These are phyloP conservation scores for Nicotiana undulata DNA, from an alignment of 257 asterid species.

Conservation along the genomic window DNA sequence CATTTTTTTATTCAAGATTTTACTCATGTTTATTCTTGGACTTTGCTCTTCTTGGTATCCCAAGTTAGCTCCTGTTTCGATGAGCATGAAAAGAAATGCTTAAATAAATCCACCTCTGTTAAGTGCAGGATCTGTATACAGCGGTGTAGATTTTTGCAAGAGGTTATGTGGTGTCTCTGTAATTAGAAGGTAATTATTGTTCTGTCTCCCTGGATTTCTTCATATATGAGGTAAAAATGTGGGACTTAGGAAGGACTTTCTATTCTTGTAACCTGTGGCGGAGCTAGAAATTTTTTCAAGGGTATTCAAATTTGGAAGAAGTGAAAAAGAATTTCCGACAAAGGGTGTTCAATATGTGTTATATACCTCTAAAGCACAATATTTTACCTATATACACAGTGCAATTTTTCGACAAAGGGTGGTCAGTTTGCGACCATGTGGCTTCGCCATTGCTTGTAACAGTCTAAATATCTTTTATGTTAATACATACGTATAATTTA, in stretches of 20 bases:
- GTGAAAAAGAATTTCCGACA: no score
- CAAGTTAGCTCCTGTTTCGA: background rate
- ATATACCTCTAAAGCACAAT: no score
- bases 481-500: background rate
- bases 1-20: background rate
- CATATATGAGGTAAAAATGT: background rate
- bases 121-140: constrained; percentile 78
- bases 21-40: background rate
- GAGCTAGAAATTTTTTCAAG: no score
- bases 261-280: no score
- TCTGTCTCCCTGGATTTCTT: background rate
- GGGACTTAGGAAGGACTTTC: background rate
- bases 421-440: no score
- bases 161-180: constrained; percentile 95
- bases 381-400: no score
- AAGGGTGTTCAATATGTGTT: no score
- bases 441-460: no score
- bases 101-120: background rate
- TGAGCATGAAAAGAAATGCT: background rate
- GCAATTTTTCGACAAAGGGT: no score
- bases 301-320: no score
- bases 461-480: background rate
- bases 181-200: constrained; percentile 63
- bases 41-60: background rate
- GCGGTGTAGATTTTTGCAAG: constrained; percentile 96